Evolutionary conservation across 164 flowering plant genomes (phyloP).

Genomic region (Liquidambar formosana): DNA sequence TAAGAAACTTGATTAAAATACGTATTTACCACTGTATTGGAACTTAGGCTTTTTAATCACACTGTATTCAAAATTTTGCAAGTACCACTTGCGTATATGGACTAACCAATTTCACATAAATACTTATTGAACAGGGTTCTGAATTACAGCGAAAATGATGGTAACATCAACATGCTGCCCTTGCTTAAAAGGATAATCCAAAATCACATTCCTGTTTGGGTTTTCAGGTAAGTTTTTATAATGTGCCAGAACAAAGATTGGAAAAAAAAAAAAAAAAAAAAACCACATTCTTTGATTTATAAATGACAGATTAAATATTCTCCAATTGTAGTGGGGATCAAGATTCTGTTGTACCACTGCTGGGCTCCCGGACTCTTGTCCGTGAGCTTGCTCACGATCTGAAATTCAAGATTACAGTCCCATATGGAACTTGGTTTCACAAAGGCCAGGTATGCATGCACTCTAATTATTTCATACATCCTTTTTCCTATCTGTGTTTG

Average conservation of each 20-base stretch:
- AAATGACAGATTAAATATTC: neutral
- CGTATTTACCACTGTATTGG: no score
- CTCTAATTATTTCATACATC: no score
- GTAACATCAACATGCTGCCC: slow-evolving; percentile 74
- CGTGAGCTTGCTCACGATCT: slow-evolving; percentile 85
- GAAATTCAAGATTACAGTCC: slow-evolving; percentile 67
- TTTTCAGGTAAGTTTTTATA: slow-evolving; percentile 64
- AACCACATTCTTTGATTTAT: neutral
- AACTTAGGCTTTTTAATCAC: no score
- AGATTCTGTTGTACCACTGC: slow-evolving; percentile 87
- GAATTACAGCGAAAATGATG: slow-evolving; percentile 64
- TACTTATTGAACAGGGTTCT: slow-evolving; percentile 43
- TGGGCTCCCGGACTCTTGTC: slow-evolving; percentile 84
- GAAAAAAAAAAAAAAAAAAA: neutral
- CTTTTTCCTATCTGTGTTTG: neutral
- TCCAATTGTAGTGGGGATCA: slow-evolving; percentile 81
- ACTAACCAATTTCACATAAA: slow-evolving; percentile 5
- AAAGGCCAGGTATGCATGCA: slow-evolving; percentile 64
- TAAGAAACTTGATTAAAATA: no score
- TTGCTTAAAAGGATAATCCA: slow-evolving; percentile 64
- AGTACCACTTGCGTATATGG: neutral
- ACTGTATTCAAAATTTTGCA: neutral
- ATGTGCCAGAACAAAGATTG: neutral
- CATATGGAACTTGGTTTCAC: slow-evolving; percentile 94
- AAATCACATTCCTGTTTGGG: slow-evolving; percentile 67